Evolutionary conservation across 208 protist genomes (phyloP), one percentile per base, ranked within the genome.

Genomic region (Trypanosoma melophagium): DNA sequence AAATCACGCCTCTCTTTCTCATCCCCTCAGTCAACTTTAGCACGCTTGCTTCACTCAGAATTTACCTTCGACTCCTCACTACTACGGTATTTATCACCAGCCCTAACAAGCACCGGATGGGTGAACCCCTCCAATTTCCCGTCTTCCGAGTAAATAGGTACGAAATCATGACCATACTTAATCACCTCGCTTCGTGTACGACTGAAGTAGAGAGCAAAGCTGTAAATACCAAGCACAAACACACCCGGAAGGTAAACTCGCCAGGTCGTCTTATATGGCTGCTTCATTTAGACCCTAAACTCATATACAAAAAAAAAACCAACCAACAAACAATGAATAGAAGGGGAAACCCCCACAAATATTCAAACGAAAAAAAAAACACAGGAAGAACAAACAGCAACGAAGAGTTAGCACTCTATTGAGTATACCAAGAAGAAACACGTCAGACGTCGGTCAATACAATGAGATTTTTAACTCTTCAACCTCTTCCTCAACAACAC

Each of bases 111-210:
- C 25, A 89, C 84, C 0, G 90, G 90, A 60, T 95, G 90, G 12
- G 90, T 95, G 62, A 95, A 95, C 24, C 90, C 90, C 68, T 93
- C 83, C 2, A 95, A 71, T 60, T 92, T 92, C 16, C 90, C 90
- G 22, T 93, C 87, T 44, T 93, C 86, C 7, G 85, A 89, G 64
- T 95, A 95, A 58, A 95, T 93, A 41, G 90, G 90, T 3, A 93
- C 72, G 61, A 95, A 93, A 53, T 95, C 90, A 66, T 95, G 86
- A 3, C 85, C 90, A 59, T 84, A 81, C 58, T 95, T 95, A 50
- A 95, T 71, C 16, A 84, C 80, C 3, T 83, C 77, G 0, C 66
- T 69, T 10, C 79, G 78, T 0, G 83, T 86, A 19, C 81, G 73
- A 47, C 69, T 87, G 55, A 94, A 90, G 65, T 92, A 90, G 53